These are phyloP conservation scores for Thelonectria rubi DNA, from an alignment of 2,329 filamentous ascomycete genomes.

Conservation along the genomic window DNA sequence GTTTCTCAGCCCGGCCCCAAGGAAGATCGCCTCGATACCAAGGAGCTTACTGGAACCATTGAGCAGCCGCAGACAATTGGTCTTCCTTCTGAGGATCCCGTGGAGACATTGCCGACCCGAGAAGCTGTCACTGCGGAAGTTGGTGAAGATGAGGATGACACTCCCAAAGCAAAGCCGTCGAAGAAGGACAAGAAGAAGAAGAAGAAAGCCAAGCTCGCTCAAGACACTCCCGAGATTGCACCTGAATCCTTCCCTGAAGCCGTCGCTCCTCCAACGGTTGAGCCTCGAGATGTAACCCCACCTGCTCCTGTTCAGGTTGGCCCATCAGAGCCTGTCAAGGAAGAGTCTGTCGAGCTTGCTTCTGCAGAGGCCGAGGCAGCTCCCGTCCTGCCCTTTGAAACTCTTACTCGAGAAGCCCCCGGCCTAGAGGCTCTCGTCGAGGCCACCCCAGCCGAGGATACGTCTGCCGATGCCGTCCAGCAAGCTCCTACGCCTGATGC, in stretches of 20 bases:
- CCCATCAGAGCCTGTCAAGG: background rate
- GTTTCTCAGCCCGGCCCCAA: background rate
- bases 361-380: background rate
- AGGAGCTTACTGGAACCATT: background rate
- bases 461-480: background rate
- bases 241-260: constrained; percentile 2
- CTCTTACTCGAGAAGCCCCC: background rate
- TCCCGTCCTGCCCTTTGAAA: background rate
- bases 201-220: constrained; percentile 11
- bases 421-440: background rate
- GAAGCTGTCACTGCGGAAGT: background rate
- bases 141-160: background rate
- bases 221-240: background rate
- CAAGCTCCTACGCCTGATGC: constrained; percentile 1
- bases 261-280: background rate
- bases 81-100: background rate
- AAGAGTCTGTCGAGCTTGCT: background rate
- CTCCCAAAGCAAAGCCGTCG: constrained; percentile 30
- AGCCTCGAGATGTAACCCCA: constrained; percentile 4
- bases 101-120: background rate
- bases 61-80: background rate
- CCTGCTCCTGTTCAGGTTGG: background rate
- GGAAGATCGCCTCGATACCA: background rate
- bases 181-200: constrained; percentile 44
- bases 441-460: background rate